Percentiles rank a stretch among this genome's conserved stretches.
These are phyloP conservation scores for Clarireedia paspali DNA, from an alignment of 2,329 filamentous ascomycete genomes.

Conservation along the genomic window DNA sequence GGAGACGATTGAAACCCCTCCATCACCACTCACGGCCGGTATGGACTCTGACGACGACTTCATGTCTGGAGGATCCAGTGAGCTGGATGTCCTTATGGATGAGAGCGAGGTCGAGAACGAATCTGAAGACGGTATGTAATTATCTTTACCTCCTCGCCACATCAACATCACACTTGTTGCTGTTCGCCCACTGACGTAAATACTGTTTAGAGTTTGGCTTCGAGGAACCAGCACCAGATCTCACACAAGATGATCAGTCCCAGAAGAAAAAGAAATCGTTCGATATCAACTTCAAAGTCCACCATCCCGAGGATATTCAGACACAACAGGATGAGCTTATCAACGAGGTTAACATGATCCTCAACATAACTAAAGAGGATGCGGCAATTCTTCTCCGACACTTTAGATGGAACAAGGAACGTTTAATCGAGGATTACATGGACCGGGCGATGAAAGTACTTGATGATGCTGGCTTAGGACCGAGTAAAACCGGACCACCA, in stretches of 20 bases:
- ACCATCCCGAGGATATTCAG: slow-evolving; percentile 73
- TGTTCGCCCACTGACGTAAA: slow-evolving; percentile 5
- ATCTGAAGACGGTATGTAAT: slow-evolving; percentile 28
- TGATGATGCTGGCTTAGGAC: slow-evolving; percentile 74
- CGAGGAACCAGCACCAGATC: slow-evolving; percentile 42
- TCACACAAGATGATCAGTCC: slow-evolving; percentile 57
- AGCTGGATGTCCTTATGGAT: slow-evolving; percentile 65
- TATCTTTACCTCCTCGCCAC: neutral
- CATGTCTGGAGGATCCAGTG: slow-evolving; percentile 76
- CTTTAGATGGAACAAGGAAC: slow-evolving; percentile 94
- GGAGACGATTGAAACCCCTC: slow-evolving; percentile 33
- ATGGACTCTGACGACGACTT: slow-evolving; percentile 98
- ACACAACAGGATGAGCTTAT: slow-evolving; percentile 79
- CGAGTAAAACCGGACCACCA: slow-evolving; percentile 52
- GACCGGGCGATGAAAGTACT: slow-evolving; percentile 72
- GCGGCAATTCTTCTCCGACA: slow-evolving; percentile 83
- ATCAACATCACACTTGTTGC: neutral
- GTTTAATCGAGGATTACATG: slow-evolving; percentile 94
- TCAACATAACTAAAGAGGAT: slow-evolving; percentile 83
- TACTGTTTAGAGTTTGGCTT: slow-evolving; percentile 28
- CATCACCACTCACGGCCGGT: slow-evolving; percentile 47
- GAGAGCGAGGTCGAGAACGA: slow-evolving; percentile 74
- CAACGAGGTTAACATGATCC: slow-evolving; percentile 81
- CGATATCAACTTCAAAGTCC: slow-evolving; percentile 78
- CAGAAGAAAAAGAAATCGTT: slow-evolving; percentile 68